Evolutionary conservation across 208 protist genomes (phyloP).

Genomic region (Crithidia bombi): DNA sequence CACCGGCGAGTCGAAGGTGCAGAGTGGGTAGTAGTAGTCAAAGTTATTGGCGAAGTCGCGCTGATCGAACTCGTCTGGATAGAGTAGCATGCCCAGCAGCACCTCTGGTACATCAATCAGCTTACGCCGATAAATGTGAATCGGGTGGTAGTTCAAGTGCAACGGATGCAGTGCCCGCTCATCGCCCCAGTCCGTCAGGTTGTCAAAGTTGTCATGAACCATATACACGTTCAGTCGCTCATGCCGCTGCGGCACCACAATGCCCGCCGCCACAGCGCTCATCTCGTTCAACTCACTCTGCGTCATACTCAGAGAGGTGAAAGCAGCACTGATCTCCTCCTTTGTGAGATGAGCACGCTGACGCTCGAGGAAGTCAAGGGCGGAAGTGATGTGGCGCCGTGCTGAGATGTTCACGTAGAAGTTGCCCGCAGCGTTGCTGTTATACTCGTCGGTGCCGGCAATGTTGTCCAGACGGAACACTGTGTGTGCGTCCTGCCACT

Average conservation of each 20-base stretch:
- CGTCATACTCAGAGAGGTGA: slow-evolving; percentile 70
- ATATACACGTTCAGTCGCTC: slow-evolving; percentile 81
- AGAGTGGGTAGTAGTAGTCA: slow-evolving; percentile 84
- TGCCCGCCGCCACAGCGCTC: slow-evolving; percentile 49
- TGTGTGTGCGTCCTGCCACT: slow-evolving; percentile 80
- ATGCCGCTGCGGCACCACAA: slow-evolving; percentile 60
- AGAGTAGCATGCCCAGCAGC: slow-evolving; percentile 83
- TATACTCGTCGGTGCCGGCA: slow-evolving; percentile 85
- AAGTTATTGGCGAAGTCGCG: slow-evolving; percentile 78
- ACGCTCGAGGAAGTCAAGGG: slow-evolving; percentile 56
- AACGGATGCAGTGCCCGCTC: slow-evolving; percentile 79
- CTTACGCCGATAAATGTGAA: slow-evolving; percentile 86
- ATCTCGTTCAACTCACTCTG: slow-evolving; percentile 68
- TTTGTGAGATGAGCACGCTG: slow-evolving; percentile 55
- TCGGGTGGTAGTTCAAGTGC: slow-evolving; percentile 90
- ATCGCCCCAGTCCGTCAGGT: slow-evolving; percentile 66
- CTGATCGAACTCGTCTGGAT: slow-evolving; percentile 78
- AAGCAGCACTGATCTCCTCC: slow-evolving; percentile 46
- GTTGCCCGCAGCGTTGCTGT: slow-evolving; percentile 75
- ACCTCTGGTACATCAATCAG: slow-evolving; percentile 91
- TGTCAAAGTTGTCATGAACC: slow-evolving; percentile 90
- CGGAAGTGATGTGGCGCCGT: slow-evolving; percentile 70
- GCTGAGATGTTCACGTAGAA: slow-evolving; percentile 92
- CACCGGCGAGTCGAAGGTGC: slow-evolving; percentile 85
- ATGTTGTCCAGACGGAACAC: slow-evolving; percentile 89